phyloP scores from a whole-genome alignment of 768 basidiomycete species.

The Suillus lakei region DNA sequence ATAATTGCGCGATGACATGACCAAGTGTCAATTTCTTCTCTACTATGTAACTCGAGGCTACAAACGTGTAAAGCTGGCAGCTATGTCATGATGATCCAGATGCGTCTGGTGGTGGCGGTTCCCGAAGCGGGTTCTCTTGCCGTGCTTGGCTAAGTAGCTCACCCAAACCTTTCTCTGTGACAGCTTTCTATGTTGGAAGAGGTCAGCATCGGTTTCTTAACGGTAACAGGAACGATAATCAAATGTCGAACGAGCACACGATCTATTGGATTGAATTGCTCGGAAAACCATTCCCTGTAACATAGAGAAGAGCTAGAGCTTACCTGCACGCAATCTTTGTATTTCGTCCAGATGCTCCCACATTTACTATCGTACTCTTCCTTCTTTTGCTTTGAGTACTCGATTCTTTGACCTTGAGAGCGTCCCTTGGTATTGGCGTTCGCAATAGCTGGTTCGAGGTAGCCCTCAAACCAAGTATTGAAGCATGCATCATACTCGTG shows the following conservation, averaged over 20 bases:
- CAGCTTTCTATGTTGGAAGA: slow-evolving; percentile 61
- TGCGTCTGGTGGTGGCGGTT: slow-evolving; percentile 50
- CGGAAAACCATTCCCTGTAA: neutral
- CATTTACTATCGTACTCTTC: slow-evolving; percentile 88
- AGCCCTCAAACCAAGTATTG: slow-evolving; percentile 97
- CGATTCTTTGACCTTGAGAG: slow-evolving; percentile 51
- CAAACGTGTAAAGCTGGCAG: neutral
- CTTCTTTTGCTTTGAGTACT: slow-evolving; percentile 77
- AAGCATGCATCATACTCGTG: slow-evolving; percentile 92
- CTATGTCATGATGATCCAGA: neutral
- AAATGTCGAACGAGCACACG: neutral
- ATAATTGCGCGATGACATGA: neutral
- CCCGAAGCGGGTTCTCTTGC: slow-evolving; percentile 75
- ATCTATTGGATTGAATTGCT: neutral
- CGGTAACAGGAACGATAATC: neutral
- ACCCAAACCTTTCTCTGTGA: slow-evolving; percentile 77
- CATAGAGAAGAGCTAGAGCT: slow-evolving; percentile 26
- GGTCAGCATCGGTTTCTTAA: neutral
- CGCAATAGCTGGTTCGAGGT: slow-evolving; percentile 79
- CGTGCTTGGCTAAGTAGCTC: slow-evolving; percentile 79
- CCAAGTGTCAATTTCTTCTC: neutral
- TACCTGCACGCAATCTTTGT: slow-evolving; percentile 85
- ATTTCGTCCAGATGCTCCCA: slow-evolving; percentile 80
- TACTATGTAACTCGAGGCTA: neutral
- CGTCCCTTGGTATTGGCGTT: slow-evolving; percentile 41